Conservation (phyloP, 2,329 filamentous ascomycete genomes). For the Microsporum ferrugineum region DNA sequence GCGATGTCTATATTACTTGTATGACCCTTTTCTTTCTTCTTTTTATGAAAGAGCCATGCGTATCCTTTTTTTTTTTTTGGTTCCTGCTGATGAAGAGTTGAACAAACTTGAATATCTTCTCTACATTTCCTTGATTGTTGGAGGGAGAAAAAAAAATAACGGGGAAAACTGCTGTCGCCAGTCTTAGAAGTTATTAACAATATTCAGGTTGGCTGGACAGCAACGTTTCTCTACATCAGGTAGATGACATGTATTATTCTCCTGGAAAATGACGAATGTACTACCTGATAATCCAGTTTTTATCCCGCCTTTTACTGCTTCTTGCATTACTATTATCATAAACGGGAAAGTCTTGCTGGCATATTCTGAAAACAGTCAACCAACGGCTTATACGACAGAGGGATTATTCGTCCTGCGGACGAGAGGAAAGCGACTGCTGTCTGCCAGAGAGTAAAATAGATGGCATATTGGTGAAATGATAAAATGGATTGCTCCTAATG, state of each 20-base stretch:
- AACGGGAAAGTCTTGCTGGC: background rate
- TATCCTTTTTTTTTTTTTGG: background rate
- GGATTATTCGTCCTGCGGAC: background rate
- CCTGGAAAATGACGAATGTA: background rate
- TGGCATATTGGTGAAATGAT: background rate
- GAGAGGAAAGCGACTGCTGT: background rate
- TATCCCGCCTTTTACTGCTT: background rate
- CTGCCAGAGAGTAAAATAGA: background rate
- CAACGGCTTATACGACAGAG: background rate
- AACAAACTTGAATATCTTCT: background rate
- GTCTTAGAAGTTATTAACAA: background rate
- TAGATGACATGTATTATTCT: background rate
- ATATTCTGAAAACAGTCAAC: too few relatives aligned
- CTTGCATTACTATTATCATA: background rate
- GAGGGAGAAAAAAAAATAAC: background rate
- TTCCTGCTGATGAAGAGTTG: background rate
- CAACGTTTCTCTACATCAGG: background rate
- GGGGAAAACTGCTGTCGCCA: background rate
- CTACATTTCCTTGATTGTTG: background rate
- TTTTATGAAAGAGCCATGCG: background rate
- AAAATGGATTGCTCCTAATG: slow-evolving; percentile 1
- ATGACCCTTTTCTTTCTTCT: background rate
- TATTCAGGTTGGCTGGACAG: background rate
- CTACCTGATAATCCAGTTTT: background rate
- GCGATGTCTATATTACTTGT: background rate